Percentiles rank a stretch among this genome's conserved stretches.
These are phyloP conservation scores for Paecilomyces dactylethromorphus DNA, from an alignment of 2,329 filamentous ascomycete species.

Conservation along the genomic window DNA sequence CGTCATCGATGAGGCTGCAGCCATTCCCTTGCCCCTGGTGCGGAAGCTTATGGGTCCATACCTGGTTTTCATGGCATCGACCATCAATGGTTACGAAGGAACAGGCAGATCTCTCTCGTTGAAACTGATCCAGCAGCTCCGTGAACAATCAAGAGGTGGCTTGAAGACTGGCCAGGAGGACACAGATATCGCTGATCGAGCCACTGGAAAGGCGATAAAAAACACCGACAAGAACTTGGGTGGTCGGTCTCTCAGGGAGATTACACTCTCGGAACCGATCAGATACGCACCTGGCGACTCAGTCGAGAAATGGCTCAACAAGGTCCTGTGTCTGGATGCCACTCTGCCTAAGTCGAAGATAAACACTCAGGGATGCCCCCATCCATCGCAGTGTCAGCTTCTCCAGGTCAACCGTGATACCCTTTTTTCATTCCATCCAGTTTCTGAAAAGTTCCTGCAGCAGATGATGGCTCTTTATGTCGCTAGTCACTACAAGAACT, in stretches of 20 bases:
- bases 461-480: conserved; percentile 98
- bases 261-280: conserved; percentile 88
- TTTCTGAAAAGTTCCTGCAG: conserved; percentile 94
- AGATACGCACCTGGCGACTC: conserved; percentile 84
- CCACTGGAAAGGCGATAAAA: conserved; percentile 68
- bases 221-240: conserved; percentile 53
- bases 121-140: conserved; percentile 93
- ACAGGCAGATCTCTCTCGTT: conserved; percentile 90
- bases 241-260: conserved; percentile 80
- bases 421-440: conserved; percentile 93
- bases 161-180: conserved; percentile 49
- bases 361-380: conserved; percentile 71
- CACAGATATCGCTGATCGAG: conserved; percentile 66
- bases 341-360: conserved; percentile 74
- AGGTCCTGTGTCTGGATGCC: conserved; percentile 85
- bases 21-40: conserved; percentile 88
- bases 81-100: conserved; percentile 97
- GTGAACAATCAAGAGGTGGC: conserved; percentile 76
- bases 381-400: conserved; percentile 85
- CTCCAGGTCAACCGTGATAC: conserved; percentile 94
- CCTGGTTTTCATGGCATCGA: conserved; percentile 97
- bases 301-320: conserved; percentile 96
- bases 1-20: conserved; percentile 95
- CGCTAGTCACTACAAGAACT: conserved; percentile 96
- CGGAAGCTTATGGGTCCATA: conserved; percentile 94